Conservation (phyloP, 768 basidiomycete species). For the Mycena chlorophos region DNA sequence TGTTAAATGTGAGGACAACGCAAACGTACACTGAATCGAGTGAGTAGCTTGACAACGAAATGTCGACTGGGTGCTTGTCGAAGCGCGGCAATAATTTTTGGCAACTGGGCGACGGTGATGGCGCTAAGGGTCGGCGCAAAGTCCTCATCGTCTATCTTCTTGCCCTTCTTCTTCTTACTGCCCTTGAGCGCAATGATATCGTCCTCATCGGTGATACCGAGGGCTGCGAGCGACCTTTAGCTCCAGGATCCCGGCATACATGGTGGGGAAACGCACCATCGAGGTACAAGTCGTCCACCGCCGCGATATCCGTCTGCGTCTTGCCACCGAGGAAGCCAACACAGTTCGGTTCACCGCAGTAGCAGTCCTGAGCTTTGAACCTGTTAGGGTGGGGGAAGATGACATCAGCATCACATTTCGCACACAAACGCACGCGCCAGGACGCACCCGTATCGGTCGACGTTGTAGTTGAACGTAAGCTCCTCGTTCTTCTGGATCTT, state of each 20-base stretch:
- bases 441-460: constrained; percentile 94
- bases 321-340: constrained; percentile 97
- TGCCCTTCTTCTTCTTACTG: constrained; percentile 89
- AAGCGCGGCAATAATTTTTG: constrained; percentile 89
- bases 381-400: too few species aligned
- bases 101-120: constrained; percentile 75
- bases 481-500: constrained; percentile 78
- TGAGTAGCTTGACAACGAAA: constrained; percentile 79
- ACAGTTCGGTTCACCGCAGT: constrained; percentile 94
- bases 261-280: constrained; percentile 59
- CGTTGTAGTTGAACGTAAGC: constrained; percentile 98
- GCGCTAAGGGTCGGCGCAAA: constrained; percentile 83
- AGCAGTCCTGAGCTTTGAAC: constrained; percentile 84
- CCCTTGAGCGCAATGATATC: constrained; percentile 84
- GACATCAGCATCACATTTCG: constrained; percentile 43
- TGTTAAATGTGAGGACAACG: background rate
- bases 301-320: constrained; percentile 93
- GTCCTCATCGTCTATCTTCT: constrained; percentile 89
- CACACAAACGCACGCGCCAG: background rate
- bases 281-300: constrained; percentile 92
- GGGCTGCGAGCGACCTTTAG: constrained; percentile 50
- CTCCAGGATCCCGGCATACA: background rate
- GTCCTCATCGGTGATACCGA: constrained; percentile 92
- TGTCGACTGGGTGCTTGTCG: constrained; percentile 84
- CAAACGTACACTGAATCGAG: constrained; percentile 70